Base-by-base conservation (phyloP, 2,329 filamentous ascomycete species). In the Allantophomopsis cytisporea region DNA sequence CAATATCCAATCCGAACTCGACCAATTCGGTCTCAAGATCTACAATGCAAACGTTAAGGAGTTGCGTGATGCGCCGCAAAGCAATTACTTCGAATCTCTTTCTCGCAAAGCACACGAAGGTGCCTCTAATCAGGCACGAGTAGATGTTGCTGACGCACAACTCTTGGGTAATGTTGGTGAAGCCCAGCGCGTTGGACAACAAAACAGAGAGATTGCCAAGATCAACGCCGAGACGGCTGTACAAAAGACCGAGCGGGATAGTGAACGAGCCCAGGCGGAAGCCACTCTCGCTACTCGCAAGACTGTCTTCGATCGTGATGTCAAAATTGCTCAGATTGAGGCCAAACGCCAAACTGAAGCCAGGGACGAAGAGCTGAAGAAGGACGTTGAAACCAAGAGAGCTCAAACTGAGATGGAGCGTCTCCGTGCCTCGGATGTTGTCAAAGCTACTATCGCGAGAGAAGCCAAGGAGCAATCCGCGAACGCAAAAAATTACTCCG, bases 161-260 rank as follows among this genome's bases (percentile, higher is more conserved):
- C 65, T 75, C 50, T 68, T 69, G 38, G 82, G 81, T 52, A 80
- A 80, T 49, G 79, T 86, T 12, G 82, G 81, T 42, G 84, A 91
- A 58, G 78, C 84, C 17, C 69, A 86, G 56, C 81, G 83, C 52
- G 74, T 78, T 52, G 85, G 85, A 46, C 72, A 83, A 51, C 82
- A 87, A 45, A 86, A 91, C 56, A 83, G 87, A 40, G 81, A 88
- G 53, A 83, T 93, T 33, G 83, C 84, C 50, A 89, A 87, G 65
- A 93, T 93, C 61, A 76, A 88, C 57, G 84, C 85, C 47, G 78
- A 85, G 50, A 93, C 85, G 1, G 83, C 84, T 1, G 83, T 91
- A 2, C 72, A 84, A 44, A 86, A 89, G 64, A 91, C 85, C 0
- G 78, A 89, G 55, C 78, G 84, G 37, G 86, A 89, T 54, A 79